phyloP scores from a whole-genome alignment of 2,329 filamentous ascomycete species.

The Colletotrichum echinochloae region DNA sequence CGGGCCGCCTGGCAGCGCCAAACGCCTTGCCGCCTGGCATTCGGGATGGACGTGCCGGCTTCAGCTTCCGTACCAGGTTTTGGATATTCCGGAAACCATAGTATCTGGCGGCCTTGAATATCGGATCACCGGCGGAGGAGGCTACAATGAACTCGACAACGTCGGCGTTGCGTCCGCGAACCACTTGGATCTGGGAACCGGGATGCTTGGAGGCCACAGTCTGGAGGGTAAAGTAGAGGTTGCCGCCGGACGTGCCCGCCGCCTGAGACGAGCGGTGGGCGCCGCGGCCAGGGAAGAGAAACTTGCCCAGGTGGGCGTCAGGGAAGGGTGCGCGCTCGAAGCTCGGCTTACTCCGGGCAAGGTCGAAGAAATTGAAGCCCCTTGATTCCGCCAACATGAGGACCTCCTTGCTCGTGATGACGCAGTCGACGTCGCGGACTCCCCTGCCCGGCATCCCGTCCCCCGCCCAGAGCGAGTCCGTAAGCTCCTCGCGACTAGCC shows the following conservation, averaged over 20 bases:
- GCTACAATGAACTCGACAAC: conserved; percentile 86
- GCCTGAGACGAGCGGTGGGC: conserved; percentile 60
- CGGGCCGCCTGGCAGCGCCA: conserved; percentile 65
- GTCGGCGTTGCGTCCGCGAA: conserved; percentile 87
- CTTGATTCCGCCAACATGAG: conserved; percentile 88
- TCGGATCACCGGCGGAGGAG: conserved; percentile 64
- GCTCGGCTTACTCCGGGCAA: conserved; percentile 70
- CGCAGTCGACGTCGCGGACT: conserved; percentile 93
- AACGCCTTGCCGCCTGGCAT: conserved; percentile 80
- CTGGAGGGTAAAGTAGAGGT: conserved; percentile 85
- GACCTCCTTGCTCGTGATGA: conserved; percentile 96
- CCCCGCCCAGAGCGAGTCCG: conserved; percentile 78
- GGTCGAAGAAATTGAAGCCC: conserved; percentile 78
- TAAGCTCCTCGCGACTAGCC: conserved; percentile 92
- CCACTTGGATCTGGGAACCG: conserved; percentile 76
- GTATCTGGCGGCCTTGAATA: conserved; percentile 88
- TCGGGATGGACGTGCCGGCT: conserved; percentile 81
- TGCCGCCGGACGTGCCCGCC: conserved; percentile 88
- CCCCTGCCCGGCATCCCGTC: conserved; percentile 62
- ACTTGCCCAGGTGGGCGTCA: conserved; percentile 75
- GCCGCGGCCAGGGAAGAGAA: conserved; percentile 74
- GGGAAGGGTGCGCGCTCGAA: conserved; percentile 72
- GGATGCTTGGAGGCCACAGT: conserved; percentile 78
- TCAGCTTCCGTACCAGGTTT: conserved; percentile 92
- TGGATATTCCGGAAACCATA: conserved; percentile 99